phyloP scores from a whole-genome alignment of 1,284 basidiomycete genomes.

The Porodaedalea pini region DNA sequence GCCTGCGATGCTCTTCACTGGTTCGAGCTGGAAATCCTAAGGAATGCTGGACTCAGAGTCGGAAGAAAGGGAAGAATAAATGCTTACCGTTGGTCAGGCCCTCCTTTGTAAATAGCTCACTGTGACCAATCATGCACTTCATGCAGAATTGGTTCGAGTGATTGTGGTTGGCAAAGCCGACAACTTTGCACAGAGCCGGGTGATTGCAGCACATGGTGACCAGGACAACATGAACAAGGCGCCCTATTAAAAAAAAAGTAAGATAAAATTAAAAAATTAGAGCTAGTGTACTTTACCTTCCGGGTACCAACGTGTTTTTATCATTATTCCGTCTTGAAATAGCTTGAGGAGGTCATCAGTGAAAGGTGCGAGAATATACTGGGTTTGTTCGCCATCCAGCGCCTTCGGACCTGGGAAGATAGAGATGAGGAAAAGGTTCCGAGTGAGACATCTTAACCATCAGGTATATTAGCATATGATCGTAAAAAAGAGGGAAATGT shows the following conservation, averaged over 20 bases:
- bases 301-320: conserved; percentile 8
- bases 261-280: too few relatives aligned
- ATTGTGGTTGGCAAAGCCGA: conserved; percentile 13
- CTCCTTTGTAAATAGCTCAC: not conserved
- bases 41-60: not conserved
- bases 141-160: not conserved
- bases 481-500: too few relatives aligned
- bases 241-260: not conserved
- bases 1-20: not conserved
- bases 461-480: not conserved
- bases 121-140: not conserved
- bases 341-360: conserved; percentile 14
- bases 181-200: conserved; percentile 12
- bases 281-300: not conserved
- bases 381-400: conserved; percentile 9
- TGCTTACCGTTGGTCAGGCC: not conserved
- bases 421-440: conserved; percentile 8
- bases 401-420: conserved; percentile 21
- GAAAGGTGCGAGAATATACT: conserved; percentile 5
- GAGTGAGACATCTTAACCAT: conserved; percentile 3
- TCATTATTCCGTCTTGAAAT: conserved; percentile 6
- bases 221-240: conserved; percentile 9
- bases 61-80: not conserved
- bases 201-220: conserved; percentile 14
- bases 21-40: not conserved